Conservation (phyloP, 805 yeast genomes). For the Candida piceae region DNA sequence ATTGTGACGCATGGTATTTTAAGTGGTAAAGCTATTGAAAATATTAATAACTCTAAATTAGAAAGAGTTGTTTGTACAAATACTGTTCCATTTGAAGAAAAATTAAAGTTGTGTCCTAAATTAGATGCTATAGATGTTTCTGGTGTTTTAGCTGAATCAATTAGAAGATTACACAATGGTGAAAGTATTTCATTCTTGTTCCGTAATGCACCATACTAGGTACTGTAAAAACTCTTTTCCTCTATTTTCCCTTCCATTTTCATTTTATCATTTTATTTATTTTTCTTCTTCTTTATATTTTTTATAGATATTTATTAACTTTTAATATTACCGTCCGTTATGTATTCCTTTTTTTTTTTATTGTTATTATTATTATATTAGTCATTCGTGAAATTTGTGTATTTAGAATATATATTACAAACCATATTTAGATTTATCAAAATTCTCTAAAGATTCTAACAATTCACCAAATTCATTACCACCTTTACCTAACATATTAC, state of each 20-base stretch:
- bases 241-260: too few relatives aligned
- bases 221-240: too few relatives aligned
- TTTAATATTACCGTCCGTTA: too few relatives aligned
- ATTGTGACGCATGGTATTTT: conserved; percentile 80
- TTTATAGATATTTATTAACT: too few relatives aligned
- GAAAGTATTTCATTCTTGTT: conserved; percentile 79
- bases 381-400: too few relatives aligned
- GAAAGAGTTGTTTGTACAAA: conserved; percentile 74
- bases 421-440: conserved; percentile 46
- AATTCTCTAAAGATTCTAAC: conserved; percentile 44
- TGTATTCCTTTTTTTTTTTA: too few relatives aligned
- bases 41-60: conserved; percentile 62
- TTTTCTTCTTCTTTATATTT: too few relatives aligned
- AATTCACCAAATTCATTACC: conserved; percentile 48
- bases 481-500: conserved; percentile 37
- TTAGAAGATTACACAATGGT: conserved; percentile 82
- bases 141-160: conserved; percentile 73
- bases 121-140: conserved; percentile 67
- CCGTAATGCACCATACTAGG: conserved; percentile 52
- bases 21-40: conserved; percentile 68
- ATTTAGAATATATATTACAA: too few relatives aligned
- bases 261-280: too few relatives aligned
- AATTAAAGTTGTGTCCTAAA: conserved; percentile 51
- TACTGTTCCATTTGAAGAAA: conserved; percentile 72
- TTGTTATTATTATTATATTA: too few relatives aligned